phyloP scores from a whole-genome alignment of 192 early-diverging fungal genomes.

The Hyaloraphidium curvatum region DNA sequence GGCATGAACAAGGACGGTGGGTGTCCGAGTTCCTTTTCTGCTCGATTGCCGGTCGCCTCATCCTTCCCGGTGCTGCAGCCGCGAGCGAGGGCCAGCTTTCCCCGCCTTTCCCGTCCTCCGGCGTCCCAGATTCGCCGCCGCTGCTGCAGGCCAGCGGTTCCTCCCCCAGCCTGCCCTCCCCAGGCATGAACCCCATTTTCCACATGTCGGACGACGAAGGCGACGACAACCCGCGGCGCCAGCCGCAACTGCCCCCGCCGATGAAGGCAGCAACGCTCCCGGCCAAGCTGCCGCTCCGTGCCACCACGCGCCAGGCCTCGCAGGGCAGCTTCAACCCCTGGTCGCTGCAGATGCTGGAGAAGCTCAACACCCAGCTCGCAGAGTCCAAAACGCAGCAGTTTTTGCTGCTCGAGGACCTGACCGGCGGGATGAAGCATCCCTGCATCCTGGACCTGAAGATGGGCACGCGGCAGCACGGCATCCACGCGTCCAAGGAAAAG shows the following conservation, averaged over 20 bases:
- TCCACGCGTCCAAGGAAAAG: slow-evolving; percentile 68
- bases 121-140: background rate
- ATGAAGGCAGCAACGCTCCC: background rate
- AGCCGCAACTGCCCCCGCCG: background rate
- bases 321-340: slow-evolving; percentile 21
- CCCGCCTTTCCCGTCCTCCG: background rate
- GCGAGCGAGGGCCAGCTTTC: background rate
- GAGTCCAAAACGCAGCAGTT: slow-evolving; percentile 46
- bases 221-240: background rate
- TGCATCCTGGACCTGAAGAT: slow-evolving; percentile 97
- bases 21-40: too few species aligned
- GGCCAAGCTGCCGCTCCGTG: background rate
- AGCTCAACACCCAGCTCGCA: background rate
- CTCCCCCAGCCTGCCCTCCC: background rate
- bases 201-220: slow-evolving; percentile 36
- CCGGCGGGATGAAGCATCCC: slow-evolving; percentile 66
- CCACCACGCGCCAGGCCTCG: background rate
- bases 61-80: too few species aligned
- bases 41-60: too few species aligned
- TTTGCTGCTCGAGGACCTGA: slow-evolving; percentile 84
- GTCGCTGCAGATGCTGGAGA: slow-evolving; percentile 16
- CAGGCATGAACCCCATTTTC: slow-evolving; percentile 16
- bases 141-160: background rate
- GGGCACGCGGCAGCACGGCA: slow-evolving; percentile 92
- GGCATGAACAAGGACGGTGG: background rate